phyloP scores from a whole-genome alignment of 1,284 basidiomycete genomes.

The Crocinoboletus sp. region DNA sequence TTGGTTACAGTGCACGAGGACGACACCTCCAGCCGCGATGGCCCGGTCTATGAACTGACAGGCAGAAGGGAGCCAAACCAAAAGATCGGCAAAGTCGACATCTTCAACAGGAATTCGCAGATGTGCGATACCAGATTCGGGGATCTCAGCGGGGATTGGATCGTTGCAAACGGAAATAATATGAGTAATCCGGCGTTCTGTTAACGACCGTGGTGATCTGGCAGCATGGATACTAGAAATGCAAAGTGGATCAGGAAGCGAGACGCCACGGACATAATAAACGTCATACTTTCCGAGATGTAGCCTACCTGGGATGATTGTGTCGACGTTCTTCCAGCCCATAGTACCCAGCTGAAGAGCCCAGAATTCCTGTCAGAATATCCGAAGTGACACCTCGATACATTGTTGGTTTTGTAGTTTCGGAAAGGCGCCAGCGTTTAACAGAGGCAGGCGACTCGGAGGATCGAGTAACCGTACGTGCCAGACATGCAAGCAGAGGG shows the following conservation, averaged over 20 bases:
- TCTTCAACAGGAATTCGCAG: slow-evolving; percentile 73
- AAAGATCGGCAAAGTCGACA: slow-evolving; percentile 78
- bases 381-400: slow-evolving; percentile 12
- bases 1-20: slow-evolving; percentile 82
- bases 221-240: slow-evolving; percentile 59
- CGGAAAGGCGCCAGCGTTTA: slow-evolving; percentile 18
- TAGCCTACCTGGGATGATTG: slow-evolving; percentile 62
- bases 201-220: slow-evolving; percentile 65
- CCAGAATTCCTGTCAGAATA: slow-evolving; percentile 30
- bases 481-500: slow-evolving; percentile 18
- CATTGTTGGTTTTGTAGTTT: slow-evolving; percentile 35
- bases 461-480: slow-evolving; percentile 29
- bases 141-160: slow-evolving; percentile 66
- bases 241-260: slow-evolving; percentile 23
- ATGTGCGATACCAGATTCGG: slow-evolving; percentile 66
- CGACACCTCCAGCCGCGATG: slow-evolving; percentile 58
- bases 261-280: slow-evolving; percentile 20
- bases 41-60: slow-evolving; percentile 80
- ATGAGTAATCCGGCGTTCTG: slow-evolving; percentile 71
- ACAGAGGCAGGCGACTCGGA: slow-evolving; percentile 28
- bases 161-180: slow-evolving; percentile 72
- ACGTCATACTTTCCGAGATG: slow-evolving; percentile 69
- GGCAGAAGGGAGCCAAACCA: slow-evolving; percentile 72
- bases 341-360: slow-evolving; percentile 35
- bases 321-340: slow-evolving; percentile 70